A percentile compares a stretch with the other conserved stretches of the same genome.
Evolutionary conservation across 78 protist species (phyloP).

Genomic region (Neovahlkampfia damariscottae): DNA sequence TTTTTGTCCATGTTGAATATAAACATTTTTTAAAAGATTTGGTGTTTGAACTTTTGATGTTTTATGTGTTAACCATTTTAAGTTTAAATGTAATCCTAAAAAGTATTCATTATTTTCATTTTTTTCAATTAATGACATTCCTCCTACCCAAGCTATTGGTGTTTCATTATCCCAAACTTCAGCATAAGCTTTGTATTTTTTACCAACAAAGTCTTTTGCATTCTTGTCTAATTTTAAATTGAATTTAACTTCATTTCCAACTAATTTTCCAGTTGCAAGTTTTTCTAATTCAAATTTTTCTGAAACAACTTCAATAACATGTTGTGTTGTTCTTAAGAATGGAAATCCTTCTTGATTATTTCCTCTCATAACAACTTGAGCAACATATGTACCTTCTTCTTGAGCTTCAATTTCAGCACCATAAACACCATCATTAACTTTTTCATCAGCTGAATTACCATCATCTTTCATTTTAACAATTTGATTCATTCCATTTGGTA

Average conservation of each 20-base stretch:
- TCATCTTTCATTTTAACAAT: not conserved
- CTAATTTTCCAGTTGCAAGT: not conserved
- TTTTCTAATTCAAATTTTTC: not conserved
- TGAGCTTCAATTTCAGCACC: not conserved
- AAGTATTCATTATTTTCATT: not conserved
- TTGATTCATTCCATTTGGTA: not conserved
- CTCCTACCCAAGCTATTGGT: not conserved
- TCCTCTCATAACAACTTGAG: not conserved
- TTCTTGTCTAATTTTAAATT: not conserved
- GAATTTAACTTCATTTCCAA: not conserved
- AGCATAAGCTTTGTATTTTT: not conserved
- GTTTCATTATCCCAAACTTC: not conserved
- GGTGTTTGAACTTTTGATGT: not conserved
- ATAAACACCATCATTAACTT: not conserved
- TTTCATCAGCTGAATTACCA: not conserved
- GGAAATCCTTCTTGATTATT: not conserved
- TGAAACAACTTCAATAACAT: not conserved
- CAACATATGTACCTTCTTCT: not conserved
- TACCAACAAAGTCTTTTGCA: not conserved
- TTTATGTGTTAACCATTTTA: not conserved
- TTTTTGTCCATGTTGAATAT: not conserved
- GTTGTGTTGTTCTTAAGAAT: not conserved
- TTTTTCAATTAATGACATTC: not conserved
- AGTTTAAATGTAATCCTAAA: not conserved
- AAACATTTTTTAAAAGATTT: not conserved